These are phyloP conservation scores for Halophytophthora polymorphica DNA, from an alignment of 352 stramenopile species.

Conservation along the genomic window DNA sequence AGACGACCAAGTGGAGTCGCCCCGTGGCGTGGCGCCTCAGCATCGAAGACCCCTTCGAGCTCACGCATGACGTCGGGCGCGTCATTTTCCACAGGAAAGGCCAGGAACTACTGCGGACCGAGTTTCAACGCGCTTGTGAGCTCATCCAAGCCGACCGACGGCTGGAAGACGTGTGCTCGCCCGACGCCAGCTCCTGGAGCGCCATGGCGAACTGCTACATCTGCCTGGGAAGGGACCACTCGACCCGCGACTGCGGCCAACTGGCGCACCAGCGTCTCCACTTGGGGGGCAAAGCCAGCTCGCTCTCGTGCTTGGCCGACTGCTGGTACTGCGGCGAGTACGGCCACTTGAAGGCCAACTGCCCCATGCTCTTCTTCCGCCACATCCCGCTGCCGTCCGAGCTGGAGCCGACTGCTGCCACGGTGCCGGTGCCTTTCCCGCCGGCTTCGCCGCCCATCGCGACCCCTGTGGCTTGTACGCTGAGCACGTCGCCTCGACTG, in stretches of 20 bases:
- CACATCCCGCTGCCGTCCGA: conserved; percentile 37
- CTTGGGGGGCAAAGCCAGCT: conserved; percentile 3
- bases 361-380: conserved; percentile 62
- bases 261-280: conserved; percentile 20
- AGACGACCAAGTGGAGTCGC: conserved; percentile 71
- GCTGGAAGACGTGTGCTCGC: conserved; percentile 50
- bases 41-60: conserved; percentile 87
- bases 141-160: conserved; percentile 42
- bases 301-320: conserved; percentile 32
- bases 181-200: conserved; percentile 51
- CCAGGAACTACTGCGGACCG: conserved; percentile 51
- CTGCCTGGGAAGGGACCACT: conserved; percentile 46
- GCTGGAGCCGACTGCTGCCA: background rate
- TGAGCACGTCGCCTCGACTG: conserved; percentile 15
- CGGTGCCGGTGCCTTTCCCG: conserved; percentile 4
- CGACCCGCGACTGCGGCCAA: conserved; percentile 51
- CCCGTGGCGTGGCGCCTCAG: conserved; percentile 70
- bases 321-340: conserved; percentile 81
- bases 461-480: conserved; percentile 8
- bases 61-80: conserved; percentile 72
- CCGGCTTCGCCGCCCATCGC: conserved; percentile 16
- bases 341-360: conserved; percentile 73
- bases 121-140: conserved; percentile 63
- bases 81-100: conserved; percentile 75
- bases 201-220: conserved; percentile 61